Evolutionary conservation across 768 basidiomycete genomes (phyloP).

Genomic region (Boletus edulis): DNA sequence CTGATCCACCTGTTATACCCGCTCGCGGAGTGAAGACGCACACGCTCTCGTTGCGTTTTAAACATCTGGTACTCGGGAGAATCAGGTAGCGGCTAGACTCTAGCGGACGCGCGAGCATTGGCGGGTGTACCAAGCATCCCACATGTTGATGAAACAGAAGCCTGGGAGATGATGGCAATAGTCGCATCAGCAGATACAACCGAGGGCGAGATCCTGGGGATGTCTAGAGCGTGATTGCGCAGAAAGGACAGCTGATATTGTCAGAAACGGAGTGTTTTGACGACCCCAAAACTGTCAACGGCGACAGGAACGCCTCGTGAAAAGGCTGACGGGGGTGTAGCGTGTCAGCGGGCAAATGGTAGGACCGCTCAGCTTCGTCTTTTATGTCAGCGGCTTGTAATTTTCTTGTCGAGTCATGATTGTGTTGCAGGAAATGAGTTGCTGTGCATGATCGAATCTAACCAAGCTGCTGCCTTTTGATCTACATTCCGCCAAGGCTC

Average conservation of each 20-base stretch:
- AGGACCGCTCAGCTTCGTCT: conserved; percentile 2
- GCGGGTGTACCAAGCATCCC: background rate
- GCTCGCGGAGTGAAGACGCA: conserved; percentile 13
- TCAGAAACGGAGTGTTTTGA: conserved; percentile 7
- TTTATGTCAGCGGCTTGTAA: conserved; percentile 28
- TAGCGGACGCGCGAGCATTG: conserved; percentile 10
- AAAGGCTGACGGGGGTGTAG: conserved; percentile 5
- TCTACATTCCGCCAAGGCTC: conserved; percentile 14
- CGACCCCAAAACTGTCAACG: conserved; percentile 35
- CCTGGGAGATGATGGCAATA: background rate
- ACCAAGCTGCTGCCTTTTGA: conserved; percentile 1
- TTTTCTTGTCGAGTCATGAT: conserved; percentile 10
- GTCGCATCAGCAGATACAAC: background rate
- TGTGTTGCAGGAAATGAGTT: background rate
- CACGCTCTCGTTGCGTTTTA: conserved; percentile 18
- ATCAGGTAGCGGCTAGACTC: conserved; percentile 17
- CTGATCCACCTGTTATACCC: conserved; percentile 13
- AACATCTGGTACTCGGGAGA: conserved; percentile 3
- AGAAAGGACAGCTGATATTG: background rate
- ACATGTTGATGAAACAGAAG: conserved; percentile 10
- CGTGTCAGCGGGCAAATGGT: conserved; percentile 10
- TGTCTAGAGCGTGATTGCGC: conserved; percentile 6
- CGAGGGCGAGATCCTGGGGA: background rate
- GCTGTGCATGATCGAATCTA: conserved; percentile 8
- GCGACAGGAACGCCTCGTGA: conserved; percentile 20